These are phyloP conservation scores for Ambrosia artemisiifolia DNA, from an alignment of 129 eudicot species.

Conservation along the genomic window DNA sequence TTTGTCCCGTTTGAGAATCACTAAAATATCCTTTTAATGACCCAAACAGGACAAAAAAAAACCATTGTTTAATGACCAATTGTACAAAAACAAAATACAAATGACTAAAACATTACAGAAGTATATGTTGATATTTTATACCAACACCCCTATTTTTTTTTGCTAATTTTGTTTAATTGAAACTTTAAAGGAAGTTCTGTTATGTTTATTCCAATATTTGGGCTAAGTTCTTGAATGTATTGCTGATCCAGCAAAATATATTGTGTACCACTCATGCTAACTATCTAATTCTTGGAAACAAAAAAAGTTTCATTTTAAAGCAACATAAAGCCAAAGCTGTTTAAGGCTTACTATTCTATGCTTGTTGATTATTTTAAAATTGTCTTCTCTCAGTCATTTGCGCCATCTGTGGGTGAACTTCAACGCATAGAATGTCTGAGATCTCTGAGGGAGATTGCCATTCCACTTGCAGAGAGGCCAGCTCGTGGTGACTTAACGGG, in stretches of 20 bases:
- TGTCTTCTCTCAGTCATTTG: slow-evolving; percentile 63
- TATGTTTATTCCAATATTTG: background rate
- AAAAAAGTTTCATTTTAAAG: background rate
- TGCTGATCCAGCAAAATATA: slow-evolving; percentile 1
- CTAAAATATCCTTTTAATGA: background rate
- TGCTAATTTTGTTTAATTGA: too few species aligned
- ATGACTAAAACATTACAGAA: background rate
- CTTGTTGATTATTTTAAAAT: slow-evolving; percentile 9
- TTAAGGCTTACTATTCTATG: slow-evolving; percentile 18
- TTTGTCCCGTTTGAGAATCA: background rate
- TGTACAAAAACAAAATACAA: background rate
- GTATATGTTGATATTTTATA: background rate
- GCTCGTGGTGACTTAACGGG: slow-evolving; percentile 99
- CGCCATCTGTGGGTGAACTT: slow-evolving; percentile 84
- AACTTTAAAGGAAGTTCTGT: too few species aligned
- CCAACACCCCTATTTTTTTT: background rate
- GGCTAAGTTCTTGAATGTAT: background rate
- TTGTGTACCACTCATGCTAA: background rate
- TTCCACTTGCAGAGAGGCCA: slow-evolving; percentile 97
- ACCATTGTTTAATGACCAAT: background rate
- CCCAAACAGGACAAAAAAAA: background rate
- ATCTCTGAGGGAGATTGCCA: slow-evolving; percentile 76
- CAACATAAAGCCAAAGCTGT: background rate
- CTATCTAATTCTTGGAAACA: background rate
- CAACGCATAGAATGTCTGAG: slow-evolving; percentile 90